Base-by-base conservation (phyloP, 257 asterid genomes). In the Primulina tabacum region DNA sequence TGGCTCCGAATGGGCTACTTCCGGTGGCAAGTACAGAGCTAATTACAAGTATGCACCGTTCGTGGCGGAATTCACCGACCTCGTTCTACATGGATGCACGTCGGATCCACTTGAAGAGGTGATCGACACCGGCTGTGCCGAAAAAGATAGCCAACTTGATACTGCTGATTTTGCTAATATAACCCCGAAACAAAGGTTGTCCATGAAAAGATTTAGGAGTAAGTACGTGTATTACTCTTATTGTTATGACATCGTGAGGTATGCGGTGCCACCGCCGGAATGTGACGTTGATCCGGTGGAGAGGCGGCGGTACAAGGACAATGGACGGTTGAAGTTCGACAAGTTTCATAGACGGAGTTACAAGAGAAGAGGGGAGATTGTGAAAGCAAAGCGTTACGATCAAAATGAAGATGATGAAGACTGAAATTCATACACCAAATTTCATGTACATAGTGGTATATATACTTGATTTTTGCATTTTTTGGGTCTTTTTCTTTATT, bases 1-100 rank as follows among this genome's bases (percentile, higher is more conserved):
- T 62, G 98, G 92, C 20, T 92, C 98, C 0, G 96, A 86, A 38
- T 92, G 98, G 98, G 98, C 98, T 35, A 92, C 98, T 34, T 90
- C 97, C 3, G 97, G 97, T 4, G 98, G 98, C 58, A 85, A 79
- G 59, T 90, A 90, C 73, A 82, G 73, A 67, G 79, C 83, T 20
- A 89, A 92, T 78, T 92, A 92, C 87, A 87, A 90, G 60, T 92
- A 88, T 65, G 92, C 97, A 62, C 98, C 98, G 11, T 92, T 92
- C 52, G 80, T 89, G 29, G 93, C 93, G 2, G 86, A 92, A 67
- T 92, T 92, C 65, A 84, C 88, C 38, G 96, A 90, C 73, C 85
- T 90, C 26, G 74, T 86, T 71, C 89, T 92, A 74, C 90, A 81
- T 14, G 98, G 98, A 7, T 92, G 98, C 72, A 52, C 82, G 2